Conservation (phyloP, 192 early-diverging fungal species). For the Backusella liffmaniae region DNA sequence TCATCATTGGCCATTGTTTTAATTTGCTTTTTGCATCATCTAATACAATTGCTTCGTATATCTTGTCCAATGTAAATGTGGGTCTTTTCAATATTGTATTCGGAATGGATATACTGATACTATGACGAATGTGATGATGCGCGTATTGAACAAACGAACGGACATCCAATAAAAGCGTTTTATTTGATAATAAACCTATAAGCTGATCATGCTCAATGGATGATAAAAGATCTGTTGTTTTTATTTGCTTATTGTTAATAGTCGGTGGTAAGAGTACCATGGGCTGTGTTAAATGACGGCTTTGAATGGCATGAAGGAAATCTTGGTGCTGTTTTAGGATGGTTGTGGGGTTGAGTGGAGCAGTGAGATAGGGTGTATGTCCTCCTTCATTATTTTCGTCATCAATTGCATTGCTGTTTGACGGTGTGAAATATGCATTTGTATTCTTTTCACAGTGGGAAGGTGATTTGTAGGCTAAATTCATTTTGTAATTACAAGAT, state of each 20-base stretch:
- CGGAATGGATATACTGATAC: constrained; percentile 71
- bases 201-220: no score
- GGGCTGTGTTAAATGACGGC: constrained; percentile 20
- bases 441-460: no score
- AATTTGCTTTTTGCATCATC: constrained; percentile 47
- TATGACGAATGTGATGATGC: constrained; percentile 46
- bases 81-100: constrained; percentile 72
- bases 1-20: constrained; percentile 48
- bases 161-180: constrained; percentile 58
- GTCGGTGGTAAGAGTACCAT: constrained; percentile 1
- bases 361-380: no score
- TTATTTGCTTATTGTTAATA: neutral
- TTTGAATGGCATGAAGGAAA: constrained; percentile 37
- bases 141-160: constrained; percentile 60
- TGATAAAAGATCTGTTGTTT: neutral
- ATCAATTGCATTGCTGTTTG: no score
- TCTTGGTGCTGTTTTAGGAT: constrained; percentile 9
- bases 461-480: no score
- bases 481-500: no score
- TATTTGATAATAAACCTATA: no score
- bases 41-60: constrained; percentile 54
- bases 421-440: no score
- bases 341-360: no score
- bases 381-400: no score
- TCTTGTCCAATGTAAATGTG: constrained; percentile 62